A percentile compares a stretch with the other conserved stretches of the same genome.
These are phyloP conservation scores for Alternaria infectoria DNA, from an alignment of 2,329 filamentous ascomycete genomes.

Conservation along the genomic window DNA sequence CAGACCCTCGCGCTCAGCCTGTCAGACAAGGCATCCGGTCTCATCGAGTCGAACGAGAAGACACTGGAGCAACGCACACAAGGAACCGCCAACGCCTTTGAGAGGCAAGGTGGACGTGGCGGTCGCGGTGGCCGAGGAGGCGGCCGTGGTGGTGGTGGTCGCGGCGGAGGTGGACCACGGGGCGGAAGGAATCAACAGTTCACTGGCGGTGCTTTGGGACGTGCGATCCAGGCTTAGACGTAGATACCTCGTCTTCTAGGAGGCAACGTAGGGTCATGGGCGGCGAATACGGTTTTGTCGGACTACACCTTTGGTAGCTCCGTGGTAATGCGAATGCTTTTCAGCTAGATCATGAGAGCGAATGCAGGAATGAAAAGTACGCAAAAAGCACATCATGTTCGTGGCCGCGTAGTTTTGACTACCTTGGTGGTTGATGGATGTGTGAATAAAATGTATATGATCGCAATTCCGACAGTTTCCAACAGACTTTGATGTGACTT, in stretches of 20 bases:
- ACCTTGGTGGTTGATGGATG: background rate
- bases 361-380: constrained; percentile 4
- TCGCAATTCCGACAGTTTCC: background rate
- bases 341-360: constrained; percentile 3
- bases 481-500: background rate
- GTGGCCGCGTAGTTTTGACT: background rate
- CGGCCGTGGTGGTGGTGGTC: constrained; percentile 61
- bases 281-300: constrained; percentile 7
- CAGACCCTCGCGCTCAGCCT: constrained; percentile 94
- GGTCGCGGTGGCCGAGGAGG: constrained; percentile 68
- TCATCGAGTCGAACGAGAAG: constrained; percentile 97
- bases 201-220: constrained; percentile 78
- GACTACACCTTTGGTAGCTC: constrained; percentile 2
- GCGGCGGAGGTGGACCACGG: constrained; percentile 64
- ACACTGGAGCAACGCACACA: constrained; percentile 96
- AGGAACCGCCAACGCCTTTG: constrained; percentile 93
- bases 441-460: background rate
- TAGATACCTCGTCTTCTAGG: background rate
- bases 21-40: constrained; percentile 91
- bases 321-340: constrained; percentile 6
- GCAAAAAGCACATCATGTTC: background rate
- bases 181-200: constrained; percentile 76
- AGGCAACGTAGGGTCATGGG: background rate
- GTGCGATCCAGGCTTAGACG: constrained; percentile 56
- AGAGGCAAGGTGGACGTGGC: constrained; percentile 84